A percentile compares a stretch with the other conserved stretches of the same genome.
Evolutionary conservation across 2,329 filamentous ascomycete genomes (phyloP).

Genomic region (Exophiala aquamarina): DNA sequence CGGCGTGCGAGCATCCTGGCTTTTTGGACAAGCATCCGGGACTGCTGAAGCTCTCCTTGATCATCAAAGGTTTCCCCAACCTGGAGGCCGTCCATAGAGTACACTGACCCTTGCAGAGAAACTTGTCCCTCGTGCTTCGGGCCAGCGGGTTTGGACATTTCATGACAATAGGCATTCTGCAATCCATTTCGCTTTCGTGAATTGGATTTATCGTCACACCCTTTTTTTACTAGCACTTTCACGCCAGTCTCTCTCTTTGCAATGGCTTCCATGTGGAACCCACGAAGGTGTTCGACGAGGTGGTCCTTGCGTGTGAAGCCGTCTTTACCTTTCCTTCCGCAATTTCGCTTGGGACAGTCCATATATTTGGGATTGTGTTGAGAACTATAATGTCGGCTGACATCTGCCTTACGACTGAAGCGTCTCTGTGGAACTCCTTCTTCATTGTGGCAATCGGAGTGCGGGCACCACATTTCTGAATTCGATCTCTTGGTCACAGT

Average conservation of each 20-base stretch:
- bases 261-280: slow-evolving; percentile 53
- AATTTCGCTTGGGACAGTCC: slow-evolving; percentile 46
- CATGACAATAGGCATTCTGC: too few species aligned
- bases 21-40: too few species aligned
- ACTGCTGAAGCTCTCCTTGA: too few species aligned
- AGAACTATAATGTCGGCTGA: slow-evolving; percentile 50
- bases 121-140: too few species aligned
- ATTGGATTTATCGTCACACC: too few species aligned
- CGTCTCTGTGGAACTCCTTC: slow-evolving; percentile 16
- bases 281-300: slow-evolving; percentile 56
- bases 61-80: too few species aligned
- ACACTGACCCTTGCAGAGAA: too few species aligned
- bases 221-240: neutral
- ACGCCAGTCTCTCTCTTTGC: slow-evolving; percentile 26
- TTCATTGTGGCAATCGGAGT: slow-evolving; percentile 29
- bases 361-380: slow-evolving; percentile 42
- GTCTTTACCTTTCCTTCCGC: slow-evolving; percentile 45
- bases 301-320: slow-evolving; percentile 61
- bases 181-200: too few species aligned
- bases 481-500: neutral
- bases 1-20: too few species aligned
- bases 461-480: slow-evolving; percentile 23
- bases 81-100: too few species aligned
- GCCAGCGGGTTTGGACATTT: too few species aligned
- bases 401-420: slow-evolving; percentile 50